These are phyloP conservation scores for Boletus rufocinnamomeus DNA, from an alignment of 768 basidiomycete genomes.

Conservation along the genomic window DNA sequence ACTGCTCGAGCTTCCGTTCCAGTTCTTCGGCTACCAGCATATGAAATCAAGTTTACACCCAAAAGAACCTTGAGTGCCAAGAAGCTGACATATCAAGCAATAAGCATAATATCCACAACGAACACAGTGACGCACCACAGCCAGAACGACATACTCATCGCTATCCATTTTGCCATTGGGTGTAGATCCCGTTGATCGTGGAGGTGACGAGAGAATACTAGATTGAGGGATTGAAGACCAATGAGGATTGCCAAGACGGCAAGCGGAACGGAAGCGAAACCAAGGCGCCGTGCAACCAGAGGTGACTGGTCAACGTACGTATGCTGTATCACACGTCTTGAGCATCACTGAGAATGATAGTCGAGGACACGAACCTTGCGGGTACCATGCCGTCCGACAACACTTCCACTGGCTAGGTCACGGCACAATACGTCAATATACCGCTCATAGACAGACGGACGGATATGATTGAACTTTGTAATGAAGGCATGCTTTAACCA, in stretches of 20 bases:
- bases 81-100: constrained; percentile 46
- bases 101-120: not conserved
- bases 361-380: constrained; percentile 56
- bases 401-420: constrained; percentile 82
- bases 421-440: constrained; percentile 95
- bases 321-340: constrained; percentile 49
- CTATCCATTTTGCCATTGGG: constrained; percentile 58
- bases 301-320: constrained; percentile 95
- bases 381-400: constrained; percentile 63
- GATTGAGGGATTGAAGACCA: constrained; percentile 66
- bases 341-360: not conserved
- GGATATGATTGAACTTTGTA: constrained; percentile 98
- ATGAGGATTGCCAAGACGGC: constrained; percentile 81
- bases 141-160: constrained; percentile 74
- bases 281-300: constrained; percentile 88
- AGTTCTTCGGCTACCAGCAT: constrained; percentile 70
- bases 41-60: constrained; percentile 83
- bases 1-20: constrained; percentile 78
- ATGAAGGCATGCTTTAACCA: constrained; percentile 99
- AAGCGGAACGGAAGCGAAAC: constrained; percentile 90
- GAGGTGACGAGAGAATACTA: constrained; percentile 56
- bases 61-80: constrained; percentile 91
- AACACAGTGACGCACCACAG: constrained; percentile 65
- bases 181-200: constrained; percentile 42
- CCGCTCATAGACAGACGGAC: constrained; percentile 91